These are phyloP conservation scores for Pythium oligandrum DNA, from an alignment of 352 stramenopile genomes.

Conservation along the genomic window DNA sequence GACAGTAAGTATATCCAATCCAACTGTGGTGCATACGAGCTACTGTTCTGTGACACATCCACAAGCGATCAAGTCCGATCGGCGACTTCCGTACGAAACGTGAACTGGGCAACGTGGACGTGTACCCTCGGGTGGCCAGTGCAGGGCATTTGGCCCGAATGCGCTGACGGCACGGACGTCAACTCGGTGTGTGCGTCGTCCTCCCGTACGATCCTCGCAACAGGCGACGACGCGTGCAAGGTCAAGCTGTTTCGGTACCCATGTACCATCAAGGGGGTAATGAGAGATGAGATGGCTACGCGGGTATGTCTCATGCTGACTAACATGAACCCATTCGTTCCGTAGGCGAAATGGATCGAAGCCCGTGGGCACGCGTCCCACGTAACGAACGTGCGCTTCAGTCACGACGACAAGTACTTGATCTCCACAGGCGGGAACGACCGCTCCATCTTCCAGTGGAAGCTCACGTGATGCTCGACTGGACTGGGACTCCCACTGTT, in stretches of 20 bases:
- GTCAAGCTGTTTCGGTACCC: conserved; percentile 89
- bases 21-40: conserved; percentile 87
- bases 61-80: conserved; percentile 83
- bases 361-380: conserved; percentile 74
- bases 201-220: conserved; percentile 66
- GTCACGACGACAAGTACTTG: conserved; percentile 75
- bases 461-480: conserved; percentile 25
- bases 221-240: conserved; percentile 70
- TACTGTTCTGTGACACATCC: conserved; percentile 85
- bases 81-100: conserved; percentile 67
- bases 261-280: conserved; percentile 60
- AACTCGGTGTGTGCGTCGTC: conserved; percentile 71
- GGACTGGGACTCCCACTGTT: no score
- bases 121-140: conserved; percentile 88
- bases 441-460: conserved; percentile 85
- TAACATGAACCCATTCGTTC: no score
- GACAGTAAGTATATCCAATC: conserved; percentile 67
- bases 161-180: conserved; percentile 79
- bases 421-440: conserved; percentile 83
- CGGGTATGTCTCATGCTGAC: not conserved
- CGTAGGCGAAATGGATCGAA: conserved; percentile 44
- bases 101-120: conserved; percentile 88
- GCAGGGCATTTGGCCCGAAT: conserved; percentile 87
- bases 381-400: conserved; percentile 81
- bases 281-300: conserved; percentile 2